Conservation (phyloP, 1,139 yeast genomes). For the Candida dubliniensis region DNA sequence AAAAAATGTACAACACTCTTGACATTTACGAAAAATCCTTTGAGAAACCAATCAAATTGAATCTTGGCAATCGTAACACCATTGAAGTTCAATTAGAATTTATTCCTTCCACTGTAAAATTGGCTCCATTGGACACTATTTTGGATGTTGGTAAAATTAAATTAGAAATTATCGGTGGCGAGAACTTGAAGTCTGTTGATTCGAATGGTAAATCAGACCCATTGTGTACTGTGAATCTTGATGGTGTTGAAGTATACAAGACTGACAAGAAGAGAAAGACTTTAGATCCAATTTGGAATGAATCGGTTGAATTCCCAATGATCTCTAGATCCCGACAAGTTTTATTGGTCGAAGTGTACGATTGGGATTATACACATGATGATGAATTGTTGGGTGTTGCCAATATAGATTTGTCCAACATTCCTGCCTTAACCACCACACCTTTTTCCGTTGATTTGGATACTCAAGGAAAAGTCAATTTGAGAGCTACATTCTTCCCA, state of each 20-base stretch:
- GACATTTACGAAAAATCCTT: conserved; percentile 54
- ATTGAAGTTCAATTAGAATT: conserved; percentile 55
- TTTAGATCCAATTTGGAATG: conserved; percentile 71
- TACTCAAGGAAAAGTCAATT: conserved; percentile 59
- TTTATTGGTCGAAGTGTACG: conserved; percentile 53
- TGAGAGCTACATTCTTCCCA: conserved; percentile 60
- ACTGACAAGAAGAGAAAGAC: conserved; percentile 66
- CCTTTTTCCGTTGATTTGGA: conserved; percentile 50
- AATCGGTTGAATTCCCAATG: conserved; percentile 54
- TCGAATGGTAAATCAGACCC: conserved; percentile 79
- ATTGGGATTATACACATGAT: conserved; percentile 77
- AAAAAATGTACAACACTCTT: conserved; percentile 49
- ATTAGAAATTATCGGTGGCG: conserved; percentile 57
- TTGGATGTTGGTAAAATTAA: conserved; percentile 64
- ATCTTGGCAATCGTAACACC: conserved; percentile 42
- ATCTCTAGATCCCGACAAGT: conserved; percentile 60
- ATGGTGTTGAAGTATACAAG: conserved; percentile 54
- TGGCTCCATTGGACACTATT: conserved; percentile 61
- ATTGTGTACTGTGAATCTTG: conserved; percentile 49
- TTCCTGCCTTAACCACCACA: conserved; percentile 47
- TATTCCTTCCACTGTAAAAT: conserved; percentile 54
- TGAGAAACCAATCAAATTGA: conserved; percentile 45
- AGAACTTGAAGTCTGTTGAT: conserved; percentile 56
- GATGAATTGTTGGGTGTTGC: conserved; percentile 60
- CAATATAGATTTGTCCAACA: conserved; percentile 46